Evolutionary conservation across 352 stramenopile genomes (phyloP).

Genomic region (Phytophthora melonis): DNA sequence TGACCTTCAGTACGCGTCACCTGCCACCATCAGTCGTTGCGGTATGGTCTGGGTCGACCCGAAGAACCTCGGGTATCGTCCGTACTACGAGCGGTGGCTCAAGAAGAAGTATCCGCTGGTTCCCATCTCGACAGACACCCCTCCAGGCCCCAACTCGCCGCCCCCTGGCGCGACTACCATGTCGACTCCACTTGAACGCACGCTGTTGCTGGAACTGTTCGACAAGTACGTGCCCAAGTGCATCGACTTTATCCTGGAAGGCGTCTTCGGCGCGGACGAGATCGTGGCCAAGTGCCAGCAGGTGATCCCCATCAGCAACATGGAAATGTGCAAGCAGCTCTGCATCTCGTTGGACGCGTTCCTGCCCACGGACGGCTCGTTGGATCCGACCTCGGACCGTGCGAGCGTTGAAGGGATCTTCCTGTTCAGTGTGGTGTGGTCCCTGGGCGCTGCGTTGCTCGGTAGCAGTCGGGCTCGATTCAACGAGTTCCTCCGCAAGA

Average conservation of each 20-base stretch:
- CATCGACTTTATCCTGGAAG: conserved; percentile 95
- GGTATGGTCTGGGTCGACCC: conserved; percentile 98
- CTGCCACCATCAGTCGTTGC: conserved; percentile 95
- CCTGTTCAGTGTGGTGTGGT: conserved; percentile 95
- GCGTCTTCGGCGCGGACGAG: conserved; percentile 89
- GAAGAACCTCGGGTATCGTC: conserved; percentile 95
- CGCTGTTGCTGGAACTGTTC: conserved; percentile 87
- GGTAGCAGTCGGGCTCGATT: conserved; percentile 84
- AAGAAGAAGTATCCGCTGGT: conserved; percentile 87
- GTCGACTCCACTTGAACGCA: conserved; percentile 53
- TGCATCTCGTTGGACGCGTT: conserved; percentile 93
- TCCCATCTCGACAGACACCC: conserved; percentile 3
- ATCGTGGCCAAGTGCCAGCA: conserved; percentile 91
- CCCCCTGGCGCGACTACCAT: conserved; percentile 14
- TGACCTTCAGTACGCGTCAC: conserved; percentile 95
- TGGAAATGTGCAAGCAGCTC: conserved; percentile 97
- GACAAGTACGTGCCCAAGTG: conserved; percentile 94
- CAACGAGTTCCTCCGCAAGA: conserved; percentile 92
- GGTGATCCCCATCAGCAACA: conserved; percentile 94
- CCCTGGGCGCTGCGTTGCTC: conserved; percentile 90
- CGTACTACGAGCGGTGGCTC: conserved; percentile 96
- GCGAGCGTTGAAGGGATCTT: conserved; percentile 92
- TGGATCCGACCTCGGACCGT: conserved; percentile 58
- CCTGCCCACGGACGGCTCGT: conserved; percentile 56
- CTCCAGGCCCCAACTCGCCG: conserved; percentile 1